These are phyloP conservation scores for Coleophoma eucalyptorum DNA, from an alignment of 2,329 filamentous ascomycete species.

Conservation along the genomic window DNA sequence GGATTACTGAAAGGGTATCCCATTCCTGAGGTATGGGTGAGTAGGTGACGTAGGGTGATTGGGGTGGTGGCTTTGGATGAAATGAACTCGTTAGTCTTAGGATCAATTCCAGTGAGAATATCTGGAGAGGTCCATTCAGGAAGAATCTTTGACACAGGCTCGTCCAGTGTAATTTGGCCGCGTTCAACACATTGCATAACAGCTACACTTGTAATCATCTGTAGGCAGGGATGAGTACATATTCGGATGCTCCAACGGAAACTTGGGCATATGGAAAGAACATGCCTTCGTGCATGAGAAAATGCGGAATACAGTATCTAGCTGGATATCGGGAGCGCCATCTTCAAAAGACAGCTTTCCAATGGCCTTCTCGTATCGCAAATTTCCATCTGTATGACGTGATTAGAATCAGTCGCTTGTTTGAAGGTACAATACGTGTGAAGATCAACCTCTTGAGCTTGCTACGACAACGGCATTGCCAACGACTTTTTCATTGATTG, in stretches of 20 bases:
- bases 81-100: neutral
- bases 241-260: neutral
- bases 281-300: constrained; percentile 2
- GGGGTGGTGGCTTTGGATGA: neutral
- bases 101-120: constrained; percentile 2
- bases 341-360: neutral
- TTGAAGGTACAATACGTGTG: neutral
- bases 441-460: neutral
- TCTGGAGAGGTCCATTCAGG: neutral
- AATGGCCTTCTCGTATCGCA: neutral
- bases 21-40: constrained; percentile 5
- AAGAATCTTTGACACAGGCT: constrained; percentile 1
- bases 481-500: neutral
- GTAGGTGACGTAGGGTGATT: constrained; percentile 4
- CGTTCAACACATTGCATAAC: constrained; percentile 6
- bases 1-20: neutral
- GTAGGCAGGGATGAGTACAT: neutral
- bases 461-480: constrained; percentile 1
- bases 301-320: constrained; percentile 2
- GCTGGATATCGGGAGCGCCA: neutral
- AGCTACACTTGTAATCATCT: constrained; percentile 1
- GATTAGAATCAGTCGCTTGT: neutral
- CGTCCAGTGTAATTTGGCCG: constrained; percentile 3
- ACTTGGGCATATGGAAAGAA: neutral
- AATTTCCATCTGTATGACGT: neutral